Base-by-base conservation (phyloP, 352 stramenopile genomes). In the Phytophthora pistaciae region DNA sequence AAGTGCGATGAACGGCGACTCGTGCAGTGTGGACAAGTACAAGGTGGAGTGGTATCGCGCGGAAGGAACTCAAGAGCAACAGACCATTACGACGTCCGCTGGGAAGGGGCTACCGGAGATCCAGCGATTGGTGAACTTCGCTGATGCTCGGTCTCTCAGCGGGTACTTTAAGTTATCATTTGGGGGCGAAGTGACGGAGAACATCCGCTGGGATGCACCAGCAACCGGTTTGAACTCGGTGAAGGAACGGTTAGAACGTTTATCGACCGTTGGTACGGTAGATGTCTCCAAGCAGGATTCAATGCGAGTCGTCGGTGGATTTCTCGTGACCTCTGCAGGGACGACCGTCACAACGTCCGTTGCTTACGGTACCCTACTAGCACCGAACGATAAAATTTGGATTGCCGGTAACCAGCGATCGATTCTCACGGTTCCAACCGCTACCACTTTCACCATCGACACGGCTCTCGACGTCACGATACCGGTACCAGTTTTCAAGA, bases 41-140 rank as follows among this genome's bases (percentile, higher is more conserved):
- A 88, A 83, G 33, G 60, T 94, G 16, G 88, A 96, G 60, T 94
- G 88, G 87, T 96, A 88, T 72, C 87, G 83, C 5, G 64, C 69
- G 1, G 78, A 89, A 67, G 87, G 85, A 20, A 70, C 56, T 0
- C 74, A 68, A 23, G 85, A 93, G 60, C 72, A 92, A 38, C 88
- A 96, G 63, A 93, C 83, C 0, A 89, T 96, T 31, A 96, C 88
- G 11, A 94, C 85, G 0, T 94, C 88, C 0, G 87, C 87, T 9
- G 75, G 69, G 18, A 88, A 87, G 60, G 87, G 88, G 1, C 60
- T 96, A 1, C 83, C 80, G 1, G 88, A 96, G 29, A 82, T 94
- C n/a, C 88, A 96, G 57, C 56, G 69, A 5, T 8, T 96, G 11
- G 61, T 81, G 3, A 79, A 73, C 44, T 92, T 94, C 64, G 85